Evolutionary conservation across 1,139 yeast genomes (phyloP), one percentile per base, ranked within the genome.

Genomic region (Scheffersomyces parashehatae): DNA sequence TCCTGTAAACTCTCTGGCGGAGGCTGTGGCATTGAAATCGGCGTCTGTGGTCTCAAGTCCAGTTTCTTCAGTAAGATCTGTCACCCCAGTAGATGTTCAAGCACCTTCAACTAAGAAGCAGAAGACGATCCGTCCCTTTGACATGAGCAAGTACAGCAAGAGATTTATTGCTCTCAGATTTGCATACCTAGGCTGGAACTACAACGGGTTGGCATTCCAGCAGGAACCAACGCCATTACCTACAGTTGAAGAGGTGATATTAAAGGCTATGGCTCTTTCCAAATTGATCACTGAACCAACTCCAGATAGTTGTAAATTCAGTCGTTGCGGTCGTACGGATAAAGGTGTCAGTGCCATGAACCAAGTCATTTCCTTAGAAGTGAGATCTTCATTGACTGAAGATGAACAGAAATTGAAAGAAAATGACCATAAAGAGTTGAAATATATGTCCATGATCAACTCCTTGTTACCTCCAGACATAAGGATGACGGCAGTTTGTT

Each of bases 281-380:
- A 82, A 77, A 53, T 66, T 95, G 48, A 81, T 95, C 33, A 78
- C 83, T 9, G 72, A 81, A 1, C 64, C 77, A 28, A 78, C 74
- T 11, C 90, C 90, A 0, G 81, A 77, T 2, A 80, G 77, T 41
- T 81, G 86, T 44, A 70, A 77, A 12, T 91, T 91, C 62, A 86
- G 96, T 52, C 71, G 99, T 49, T 95, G 99, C 67, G 99, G 99
- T 0, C 74, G 99, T 56, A 93, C 99, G 0, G 99, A 93, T 58
- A 85, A 83, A 54, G 99, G 99, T 11, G 99, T 93, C 5, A 88
- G 96, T 67, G 99, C 99, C 0, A 81, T 93, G 85, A 88, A 89
- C 55, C 99, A 93, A 64, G 99, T 93, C 6, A 85, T 93, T 10
- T 83, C 97, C 0, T 69, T 93, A 35, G 68, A 74, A 16, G 85